Percentiles rank a stretch among this genome's conserved stretches.
Conservation (phyloP, 148 eudicot species). For the Camellia japonica region DNA sequence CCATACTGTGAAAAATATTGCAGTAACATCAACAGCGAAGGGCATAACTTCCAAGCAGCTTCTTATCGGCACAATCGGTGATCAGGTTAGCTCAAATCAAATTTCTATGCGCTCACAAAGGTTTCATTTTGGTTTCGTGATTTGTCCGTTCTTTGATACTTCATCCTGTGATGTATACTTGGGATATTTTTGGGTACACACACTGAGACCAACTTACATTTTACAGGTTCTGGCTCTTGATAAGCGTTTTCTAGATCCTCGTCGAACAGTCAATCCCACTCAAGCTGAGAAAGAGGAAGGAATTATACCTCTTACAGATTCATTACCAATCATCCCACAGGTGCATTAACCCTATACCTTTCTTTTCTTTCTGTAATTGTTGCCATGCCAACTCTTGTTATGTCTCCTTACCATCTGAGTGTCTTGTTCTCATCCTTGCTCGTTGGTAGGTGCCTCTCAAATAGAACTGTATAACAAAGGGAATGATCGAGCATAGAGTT, state of each 20-base stretch:
- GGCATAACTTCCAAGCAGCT: slow-evolving; percentile 96
- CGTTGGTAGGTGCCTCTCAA: not conserved
- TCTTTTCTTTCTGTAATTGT: not conserved
- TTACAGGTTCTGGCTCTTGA: slow-evolving; percentile 96
- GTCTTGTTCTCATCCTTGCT: not conserved
- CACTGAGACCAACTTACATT: slow-evolving; percentile 14
- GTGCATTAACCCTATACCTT: slow-evolving; percentile 27
- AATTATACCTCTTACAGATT: slow-evolving; percentile 85
- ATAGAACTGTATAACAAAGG: not conserved
- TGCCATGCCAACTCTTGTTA: not conserved
- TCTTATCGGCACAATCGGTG: slow-evolving; percentile 92
- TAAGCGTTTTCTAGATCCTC: slow-evolving; percentile 93
- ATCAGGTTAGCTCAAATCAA: slow-evolving; percentile 64
- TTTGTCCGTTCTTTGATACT: not conserved
- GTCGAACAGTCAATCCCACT: slow-evolving; percentile 87
- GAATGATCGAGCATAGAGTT: not conserved
- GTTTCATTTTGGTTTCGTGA: not conserved
- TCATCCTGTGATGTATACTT: not conserved
- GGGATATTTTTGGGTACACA: not conserved
- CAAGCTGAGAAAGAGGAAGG: slow-evolving; percentile 97
- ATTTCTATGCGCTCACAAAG: not conserved
- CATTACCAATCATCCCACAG: slow-evolving; percentile 94
- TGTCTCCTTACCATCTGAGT: not conserved
- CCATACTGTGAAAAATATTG: slow-evolving; percentile 79
- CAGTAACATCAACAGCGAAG: slow-evolving; percentile 87